Evolutionary conservation across 2,329 filamentous ascomycete genomes (phyloP).

Genomic region (Fusarium sp.): DNA sequence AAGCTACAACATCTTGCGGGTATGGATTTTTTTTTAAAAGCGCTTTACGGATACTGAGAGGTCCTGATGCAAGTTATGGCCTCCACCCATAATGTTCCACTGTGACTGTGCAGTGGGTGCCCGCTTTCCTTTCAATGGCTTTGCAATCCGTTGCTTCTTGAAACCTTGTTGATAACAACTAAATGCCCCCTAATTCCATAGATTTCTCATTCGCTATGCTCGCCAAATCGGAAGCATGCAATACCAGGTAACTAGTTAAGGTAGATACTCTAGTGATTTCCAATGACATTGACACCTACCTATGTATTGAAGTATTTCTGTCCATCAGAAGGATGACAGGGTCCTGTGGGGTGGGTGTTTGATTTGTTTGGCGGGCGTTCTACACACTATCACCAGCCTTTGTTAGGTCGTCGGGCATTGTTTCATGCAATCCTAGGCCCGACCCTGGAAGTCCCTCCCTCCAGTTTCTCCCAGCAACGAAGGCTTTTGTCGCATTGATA

Average conservation of each 20-base stretch:
- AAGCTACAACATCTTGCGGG: slow-evolving; percentile 33
- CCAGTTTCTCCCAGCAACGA: background rate
- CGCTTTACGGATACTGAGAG: slow-evolving; percentile 8
- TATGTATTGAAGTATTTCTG: background rate
- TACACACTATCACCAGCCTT: slow-evolving; percentile 15
- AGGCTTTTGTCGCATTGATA: slow-evolving; percentile 6
- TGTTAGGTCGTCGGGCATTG: background rate
- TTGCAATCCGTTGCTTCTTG: slow-evolving; percentile 15
- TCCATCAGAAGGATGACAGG: background rate
- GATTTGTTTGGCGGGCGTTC: slow-evolving; percentile 14
- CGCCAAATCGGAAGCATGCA: slow-evolving; percentile 21
- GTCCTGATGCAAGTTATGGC: slow-evolving; percentile 1
- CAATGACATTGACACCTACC: background rate
- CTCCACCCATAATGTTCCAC: slow-evolving; percentile 4
- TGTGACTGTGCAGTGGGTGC: background rate
- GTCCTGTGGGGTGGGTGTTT: background rate
- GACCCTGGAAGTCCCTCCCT: background rate
- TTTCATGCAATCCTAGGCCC: slow-evolving; percentile 4
- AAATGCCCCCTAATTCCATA: background rate
- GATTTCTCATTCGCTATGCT: slow-evolving; percentile 16
- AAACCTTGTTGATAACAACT: slow-evolving; percentile 11
- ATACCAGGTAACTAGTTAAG: background rate
- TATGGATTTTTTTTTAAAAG: slow-evolving; percentile 8
- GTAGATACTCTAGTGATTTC: slow-evolving; percentile 9
- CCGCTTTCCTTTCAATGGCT: slow-evolving; percentile 7